phyloP scores from a whole-genome alignment of 169 alveolate species.

The Plasmodium ovale region DNA sequence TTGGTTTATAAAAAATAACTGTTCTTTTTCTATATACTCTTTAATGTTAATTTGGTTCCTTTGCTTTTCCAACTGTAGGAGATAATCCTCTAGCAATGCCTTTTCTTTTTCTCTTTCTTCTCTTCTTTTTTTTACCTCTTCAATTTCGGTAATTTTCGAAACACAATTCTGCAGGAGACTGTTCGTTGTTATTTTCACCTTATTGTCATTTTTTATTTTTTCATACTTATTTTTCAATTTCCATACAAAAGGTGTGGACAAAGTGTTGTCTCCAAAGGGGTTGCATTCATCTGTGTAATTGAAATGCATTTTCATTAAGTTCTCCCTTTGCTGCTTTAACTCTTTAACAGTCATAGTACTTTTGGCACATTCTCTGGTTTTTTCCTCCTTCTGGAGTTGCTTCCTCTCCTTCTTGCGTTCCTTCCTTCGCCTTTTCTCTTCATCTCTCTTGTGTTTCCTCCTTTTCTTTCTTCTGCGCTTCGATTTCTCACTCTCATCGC shows the following conservation, averaged over 20 bases:
- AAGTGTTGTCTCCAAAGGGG: constrained; percentile 87
- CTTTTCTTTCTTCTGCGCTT: neutral
- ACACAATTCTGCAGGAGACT: constrained; percentile 59
- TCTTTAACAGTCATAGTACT: constrained; percentile 42
- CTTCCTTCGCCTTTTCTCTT: neutral
- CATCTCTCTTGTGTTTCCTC: neutral
- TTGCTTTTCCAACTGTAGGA: constrained; percentile 67
- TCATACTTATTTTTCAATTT: constrained; percentile 78
- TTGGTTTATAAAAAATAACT: constrained; percentile 80
- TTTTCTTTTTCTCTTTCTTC: constrained; percentile 77
- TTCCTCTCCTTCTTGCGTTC: neutral
- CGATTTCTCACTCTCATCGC: neutral
- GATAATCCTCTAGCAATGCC: constrained; percentile 74
- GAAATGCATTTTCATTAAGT: constrained; percentile 75
- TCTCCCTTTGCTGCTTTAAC: constrained; percentile 53
- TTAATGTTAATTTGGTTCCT: constrained; percentile 80
- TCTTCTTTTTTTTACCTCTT: constrained; percentile 80
- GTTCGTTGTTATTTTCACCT: constrained; percentile 58
- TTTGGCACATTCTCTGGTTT: neutral
- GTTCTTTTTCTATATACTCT: constrained; percentile 77
- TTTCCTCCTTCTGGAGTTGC: neutral
- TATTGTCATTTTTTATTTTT: constrained; percentile 32
- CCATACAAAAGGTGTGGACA: constrained; percentile 85
- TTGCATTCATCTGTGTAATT: constrained; percentile 88
- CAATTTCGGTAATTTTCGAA: constrained; percentile 78